Percentiles rank a stretch among this genome's conserved stretches.
These are phyloP conservation scores for Glomus cerebriforme DNA, from an alignment of 192 early-diverging fungal genomes.

Conservation along the genomic window DNA sequence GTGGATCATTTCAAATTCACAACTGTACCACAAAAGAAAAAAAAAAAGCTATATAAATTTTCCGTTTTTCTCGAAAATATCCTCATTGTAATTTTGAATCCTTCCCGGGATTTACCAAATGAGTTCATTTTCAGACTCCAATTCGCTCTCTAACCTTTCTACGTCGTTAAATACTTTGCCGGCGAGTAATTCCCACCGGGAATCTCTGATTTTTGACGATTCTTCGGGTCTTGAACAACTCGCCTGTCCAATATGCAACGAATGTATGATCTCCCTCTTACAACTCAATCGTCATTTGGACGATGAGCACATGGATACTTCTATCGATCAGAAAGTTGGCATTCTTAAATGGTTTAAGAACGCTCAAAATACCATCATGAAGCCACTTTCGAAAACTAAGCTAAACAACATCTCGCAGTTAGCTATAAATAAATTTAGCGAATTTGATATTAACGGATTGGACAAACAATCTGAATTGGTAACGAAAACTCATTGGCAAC, in stretches of 20 bases:
- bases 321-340: conserved; percentile 50
- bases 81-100: not conserved
- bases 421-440: conserved; percentile 48
- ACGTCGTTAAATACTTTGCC: conserved; percentile 15
- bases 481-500: conserved; percentile 59
- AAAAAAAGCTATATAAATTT: not conserved
- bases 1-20: no score
- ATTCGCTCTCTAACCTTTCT: conserved; percentile 14
- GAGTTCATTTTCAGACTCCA: conserved; percentile 25
- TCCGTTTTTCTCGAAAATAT: not conserved
- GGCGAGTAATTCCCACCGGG: conserved; percentile 13
- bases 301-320: conserved; percentile 50
- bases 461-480: conserved; percentile 41
- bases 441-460: conserved; percentile 41
- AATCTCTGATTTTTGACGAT: conserved; percentile 26
- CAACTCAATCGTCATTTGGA: conserved; percentile 53
- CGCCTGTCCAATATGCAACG: conserved; percentile 43
- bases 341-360: conserved; percentile 53
- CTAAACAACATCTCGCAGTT: conserved; percentile 42
- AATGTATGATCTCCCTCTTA: conserved; percentile 35
- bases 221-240: conserved; percentile 25
- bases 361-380: conserved; percentile 55
- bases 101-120: not conserved
- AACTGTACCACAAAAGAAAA: no score
- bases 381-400: conserved; percentile 43